These are phyloP conservation scores for Boletus subcaerulescens DNA, from an alignment of 768 basidiomycete species.

Conservation along the genomic window DNA sequence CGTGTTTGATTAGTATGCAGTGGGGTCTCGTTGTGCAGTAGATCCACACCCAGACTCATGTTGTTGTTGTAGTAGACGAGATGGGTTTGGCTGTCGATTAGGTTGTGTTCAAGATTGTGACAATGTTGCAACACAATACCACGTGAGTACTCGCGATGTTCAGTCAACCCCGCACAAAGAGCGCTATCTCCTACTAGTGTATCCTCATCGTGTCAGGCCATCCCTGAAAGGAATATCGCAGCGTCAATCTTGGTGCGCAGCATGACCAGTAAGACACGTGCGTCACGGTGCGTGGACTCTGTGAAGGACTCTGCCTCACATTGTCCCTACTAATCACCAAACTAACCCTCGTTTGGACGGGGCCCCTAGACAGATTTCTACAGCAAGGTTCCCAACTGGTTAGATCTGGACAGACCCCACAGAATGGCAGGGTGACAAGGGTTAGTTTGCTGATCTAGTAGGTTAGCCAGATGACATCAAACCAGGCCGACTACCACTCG, in stretches of 20 bases:
- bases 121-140: too few relatives aligned
- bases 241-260: conserved; percentile 15
- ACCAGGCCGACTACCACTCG: background rate
- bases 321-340: background rate
- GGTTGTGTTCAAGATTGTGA: conserved; percentile 1
- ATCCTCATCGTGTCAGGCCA: background rate
- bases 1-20: background rate
- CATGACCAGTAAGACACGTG: conserved; percentile 1
- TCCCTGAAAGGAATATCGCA: conserved; percentile 9
- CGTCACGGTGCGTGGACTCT: background rate
- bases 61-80: background rate
- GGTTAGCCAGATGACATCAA: background rate
- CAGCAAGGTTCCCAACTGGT: too few relatives aligned
- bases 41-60: conserved; percentile 15
- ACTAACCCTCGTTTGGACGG: too few relatives aligned
- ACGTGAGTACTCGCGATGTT: too few relatives aligned
- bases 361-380: too few relatives aligned
- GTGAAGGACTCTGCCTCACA: background rate
- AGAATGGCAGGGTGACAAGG: too few relatives aligned
- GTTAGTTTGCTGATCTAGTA: background rate
- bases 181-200: background rate
- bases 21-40: background rate
- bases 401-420: too few relatives aligned
- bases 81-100: background rate
- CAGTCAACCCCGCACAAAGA: conserved; percentile 7